phyloP scores from a whole-genome alignment of 768 basidiomycete species.

The Macrolepiota dolichaula region DNA sequence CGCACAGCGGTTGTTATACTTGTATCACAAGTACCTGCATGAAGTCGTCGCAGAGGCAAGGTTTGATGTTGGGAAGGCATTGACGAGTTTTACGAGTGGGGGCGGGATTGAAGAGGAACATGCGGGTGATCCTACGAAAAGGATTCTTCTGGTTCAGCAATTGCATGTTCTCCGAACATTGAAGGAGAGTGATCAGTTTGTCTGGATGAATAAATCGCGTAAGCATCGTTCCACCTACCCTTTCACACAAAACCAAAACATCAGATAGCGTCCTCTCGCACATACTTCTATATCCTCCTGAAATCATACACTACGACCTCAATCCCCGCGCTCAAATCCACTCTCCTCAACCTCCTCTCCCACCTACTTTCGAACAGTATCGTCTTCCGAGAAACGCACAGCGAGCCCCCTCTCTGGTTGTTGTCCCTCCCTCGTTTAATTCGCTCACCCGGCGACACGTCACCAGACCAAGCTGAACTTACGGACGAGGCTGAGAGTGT shows the following conservation, averaged over 20 bases:
- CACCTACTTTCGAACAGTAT: conserved; percentile 69
- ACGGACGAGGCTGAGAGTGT: conserved; percentile 56
- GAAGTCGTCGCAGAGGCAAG: conserved; percentile 70
- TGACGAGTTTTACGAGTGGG: conserved; percentile 41
- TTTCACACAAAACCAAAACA: neutral
- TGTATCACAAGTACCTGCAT: conserved; percentile 81
- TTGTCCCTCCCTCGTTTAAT: conserved; percentile 50
- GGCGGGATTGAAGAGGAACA: conserved; percentile 15
- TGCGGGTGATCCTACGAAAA: conserved; percentile 18
- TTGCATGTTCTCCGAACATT: conserved; percentile 76
- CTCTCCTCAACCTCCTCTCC: conserved; percentile 48
- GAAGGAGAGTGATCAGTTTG: conserved; percentile 75
- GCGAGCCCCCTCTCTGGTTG: conserved; percentile 77
- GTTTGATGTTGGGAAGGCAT: conserved; percentile 84
- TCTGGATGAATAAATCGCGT: conserved; percentile 76
- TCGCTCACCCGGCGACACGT: conserved; percentile 31
- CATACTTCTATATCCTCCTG: conserved; percentile 72
- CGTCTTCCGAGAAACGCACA: conserved; percentile 73
- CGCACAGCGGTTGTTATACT: conserved; percentile 76
- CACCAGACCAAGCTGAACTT: conserved; percentile 51
- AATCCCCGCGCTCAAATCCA: conserved; percentile 41
- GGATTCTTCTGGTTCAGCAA: conserved; percentile 52
- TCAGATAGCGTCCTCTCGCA: conserved; percentile 33
- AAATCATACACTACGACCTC: conserved; percentile 51
- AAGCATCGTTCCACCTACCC: conserved; percentile 18